phyloP scores from a whole-genome alignment of 345 rosid species.

The Litchi chinensis region DNA sequence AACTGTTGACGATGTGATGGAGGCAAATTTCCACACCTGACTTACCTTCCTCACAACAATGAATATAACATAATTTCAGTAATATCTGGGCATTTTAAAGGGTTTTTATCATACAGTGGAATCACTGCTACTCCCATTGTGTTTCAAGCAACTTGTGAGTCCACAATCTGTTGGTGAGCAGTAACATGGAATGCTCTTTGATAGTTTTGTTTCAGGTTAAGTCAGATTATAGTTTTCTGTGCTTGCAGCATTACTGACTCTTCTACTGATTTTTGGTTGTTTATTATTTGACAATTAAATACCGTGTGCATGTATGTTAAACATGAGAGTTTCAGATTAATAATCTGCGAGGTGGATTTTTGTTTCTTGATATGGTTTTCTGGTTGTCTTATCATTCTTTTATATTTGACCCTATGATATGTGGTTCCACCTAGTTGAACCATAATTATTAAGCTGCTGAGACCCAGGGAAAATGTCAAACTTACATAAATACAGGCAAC shows the following conservation, averaged over 20 bases:
- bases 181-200: background rate
- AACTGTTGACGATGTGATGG: no score
- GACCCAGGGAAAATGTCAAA: background rate
- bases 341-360: background rate
- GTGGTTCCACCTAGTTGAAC: background rate
- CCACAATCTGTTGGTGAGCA: background rate
- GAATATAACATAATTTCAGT: background rate
- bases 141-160: background rate
- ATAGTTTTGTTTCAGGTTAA: background rate
- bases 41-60: constrained; percentile 6
- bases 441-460: background rate
- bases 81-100: no score
- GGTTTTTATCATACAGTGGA: background rate
- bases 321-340: background rate
- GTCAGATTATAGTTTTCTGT: background rate
- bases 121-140: background rate
- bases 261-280: background rate
- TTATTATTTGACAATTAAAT: background rate
- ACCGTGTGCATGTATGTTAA: background rate
- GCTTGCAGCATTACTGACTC: background rate
- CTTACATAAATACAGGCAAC: background rate
- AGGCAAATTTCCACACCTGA: background rate
- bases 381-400: background rate
- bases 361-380: background rate
- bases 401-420: background rate